Evolutionary conservation across 2,329 filamentous ascomycete species (phyloP).

Genomic region (Penicillium vulpinum): DNA sequence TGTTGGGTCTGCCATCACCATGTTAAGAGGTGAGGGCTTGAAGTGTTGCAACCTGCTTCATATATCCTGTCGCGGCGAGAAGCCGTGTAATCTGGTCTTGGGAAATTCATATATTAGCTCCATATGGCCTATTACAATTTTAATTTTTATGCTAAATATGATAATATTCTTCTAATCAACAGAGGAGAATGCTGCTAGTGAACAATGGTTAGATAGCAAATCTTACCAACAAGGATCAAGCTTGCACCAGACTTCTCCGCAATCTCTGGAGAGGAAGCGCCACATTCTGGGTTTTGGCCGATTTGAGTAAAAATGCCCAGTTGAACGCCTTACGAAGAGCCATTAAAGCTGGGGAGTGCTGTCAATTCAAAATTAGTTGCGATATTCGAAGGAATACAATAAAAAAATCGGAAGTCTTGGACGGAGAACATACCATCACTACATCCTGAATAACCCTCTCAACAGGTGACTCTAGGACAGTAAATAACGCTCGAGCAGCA

Average conservation of each 20-base stretch:
- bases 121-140: too few species aligned
- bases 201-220: not conserved
- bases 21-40: conserved; percentile 21
- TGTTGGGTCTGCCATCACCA: conserved; percentile 18
- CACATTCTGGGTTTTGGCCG: not conserved
- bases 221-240: conserved; percentile 10
- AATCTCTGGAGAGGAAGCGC: conserved; percentile 9
- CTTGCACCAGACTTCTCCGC: conserved; percentile 13
- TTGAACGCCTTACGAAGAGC: conserved; percentile 18
- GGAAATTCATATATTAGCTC: not conserved
- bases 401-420: too few species aligned
- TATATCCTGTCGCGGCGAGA: conserved; percentile 18
- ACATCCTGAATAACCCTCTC: conserved; percentile 17
- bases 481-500: conserved; percentile 10
- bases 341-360: conserved; percentile 10
- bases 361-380: not conserved
- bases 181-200: too few species aligned
- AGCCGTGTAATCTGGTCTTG: conserved; percentile 19
- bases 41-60: conserved; percentile 17
- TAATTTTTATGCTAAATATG: too few species aligned
- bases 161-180: too few species aligned
- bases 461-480: conserved; percentile 10
- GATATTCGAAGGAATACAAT: too few species aligned
- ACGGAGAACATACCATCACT: conserved; percentile 11
- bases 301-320: conserved; percentile 11